Evolutionary conservation across 1,284 basidiomycete genomes (phyloP).

Genomic region (Ceratobasidium sp.): DNA sequence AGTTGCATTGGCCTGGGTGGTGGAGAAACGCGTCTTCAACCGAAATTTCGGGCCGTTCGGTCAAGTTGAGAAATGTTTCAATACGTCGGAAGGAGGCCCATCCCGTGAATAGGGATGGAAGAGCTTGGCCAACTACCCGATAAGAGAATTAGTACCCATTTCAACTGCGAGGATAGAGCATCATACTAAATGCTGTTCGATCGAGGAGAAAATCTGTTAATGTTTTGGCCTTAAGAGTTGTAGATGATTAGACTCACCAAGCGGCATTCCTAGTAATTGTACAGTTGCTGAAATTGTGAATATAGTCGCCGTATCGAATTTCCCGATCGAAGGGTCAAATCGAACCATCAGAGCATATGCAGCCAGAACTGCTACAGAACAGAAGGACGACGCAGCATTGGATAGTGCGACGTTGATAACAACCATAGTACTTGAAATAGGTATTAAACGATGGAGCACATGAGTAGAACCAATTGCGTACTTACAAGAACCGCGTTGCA

Average conservation of each 20-base stretch:
- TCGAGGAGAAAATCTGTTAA: background rate
- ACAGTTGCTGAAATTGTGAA: slow-evolving; percentile 21
- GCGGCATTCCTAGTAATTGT: background rate
- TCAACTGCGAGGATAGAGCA: no score
- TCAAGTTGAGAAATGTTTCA: background rate
- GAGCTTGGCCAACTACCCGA: slow-evolving; percentile 14
- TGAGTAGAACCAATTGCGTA: background rate
- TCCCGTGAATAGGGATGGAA: slow-evolving; percentile 2
- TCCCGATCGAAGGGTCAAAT: slow-evolving; percentile 9
- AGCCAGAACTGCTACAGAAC: slow-evolving; percentile 6
- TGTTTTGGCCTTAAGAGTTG: background rate
- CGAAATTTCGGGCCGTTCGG: background rate
- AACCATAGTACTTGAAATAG: background rate
- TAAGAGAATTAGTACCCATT: background rate
- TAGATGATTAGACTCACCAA: background rate
- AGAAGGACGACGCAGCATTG: background rate
- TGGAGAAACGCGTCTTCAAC: background rate
- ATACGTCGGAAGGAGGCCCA: slow-evolving; percentile 16
- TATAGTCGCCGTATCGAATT: slow-evolving; percentile 3
- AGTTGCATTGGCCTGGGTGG: background rate
- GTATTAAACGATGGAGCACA: background rate
- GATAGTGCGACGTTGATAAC: slow-evolving; percentile 10
- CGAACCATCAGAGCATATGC: slow-evolving; percentile 28
- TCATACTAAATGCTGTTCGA: background rate
- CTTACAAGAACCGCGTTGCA: slow-evolving; percentile 10